Evolutionary conservation across 129 eudicot genomes (phyloP), one percentile per base, ranked within the genome.

Genomic region (Lactuca sativa): DNA sequence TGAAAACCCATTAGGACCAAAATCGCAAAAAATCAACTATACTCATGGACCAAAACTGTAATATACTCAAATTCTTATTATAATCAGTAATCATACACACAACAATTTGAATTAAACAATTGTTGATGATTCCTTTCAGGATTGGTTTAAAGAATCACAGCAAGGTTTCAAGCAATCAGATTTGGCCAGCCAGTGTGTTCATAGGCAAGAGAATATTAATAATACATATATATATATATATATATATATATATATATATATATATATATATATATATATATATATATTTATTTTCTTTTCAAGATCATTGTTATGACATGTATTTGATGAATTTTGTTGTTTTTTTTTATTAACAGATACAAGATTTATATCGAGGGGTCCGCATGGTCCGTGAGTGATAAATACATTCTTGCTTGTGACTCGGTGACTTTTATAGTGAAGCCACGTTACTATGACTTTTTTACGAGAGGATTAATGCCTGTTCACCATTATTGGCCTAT

Each of bases 331-430:
- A 53, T 47, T 58, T 34, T 55, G 4, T n/a, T n/a, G n/a, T n/a
- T 16, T 56, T 62, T 47, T 62, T 48, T 43, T 72, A 13, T 3
- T 6, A 66, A 66, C 77, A 93, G 98, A 75, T 93, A 89, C 76
- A 93, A 92, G 80, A 86, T 92, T 12, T 92, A 92, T 54, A 80
- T 78, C 2, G 98, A 92, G 85, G 98, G 98, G 55, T 70, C 78
- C 15, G 80, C 92, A 56, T 92, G 98, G 98, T 92, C 98, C 0
- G 98, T 92, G 30, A 92, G 98, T 41, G 70, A 92, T 67, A 92
- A 92, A 66, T 92, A 92, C 41, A 92, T 92, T 64, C 74, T 92
- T 43, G 95, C 96, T 7, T 92, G 98, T 8, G 95, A 89, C 51
- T 92, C 98, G 0, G 82, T 89, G 83, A 77, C 82, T 75, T 76